Evolutionary conservation across 257 asterid species (phyloP).

Genomic region (Solanum sitiens): DNA sequence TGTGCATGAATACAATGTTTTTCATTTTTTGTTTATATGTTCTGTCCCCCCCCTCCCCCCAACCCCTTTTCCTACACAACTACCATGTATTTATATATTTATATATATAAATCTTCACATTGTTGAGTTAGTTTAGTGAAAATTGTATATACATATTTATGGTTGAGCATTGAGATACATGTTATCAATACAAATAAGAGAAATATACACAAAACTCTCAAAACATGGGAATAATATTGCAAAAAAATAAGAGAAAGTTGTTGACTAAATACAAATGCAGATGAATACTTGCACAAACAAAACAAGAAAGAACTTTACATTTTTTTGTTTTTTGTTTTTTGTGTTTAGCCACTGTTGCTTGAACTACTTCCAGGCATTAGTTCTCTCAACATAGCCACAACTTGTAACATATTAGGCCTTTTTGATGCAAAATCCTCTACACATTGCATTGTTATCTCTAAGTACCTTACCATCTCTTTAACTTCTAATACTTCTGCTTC

Average conservation of each 20-base stretch:
- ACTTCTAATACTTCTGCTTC: constrained; percentile 66
- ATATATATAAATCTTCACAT: background rate
- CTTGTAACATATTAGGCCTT: constrained; percentile 88
- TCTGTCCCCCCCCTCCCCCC: no score
- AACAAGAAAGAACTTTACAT: background rate
- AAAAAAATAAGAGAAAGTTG: background rate
- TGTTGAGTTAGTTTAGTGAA: background rate
- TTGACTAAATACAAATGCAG: background rate
- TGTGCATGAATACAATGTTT: background rate
- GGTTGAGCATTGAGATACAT: background rate
- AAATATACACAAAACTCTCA: background rate
- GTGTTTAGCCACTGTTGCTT: constrained; percentile 40
- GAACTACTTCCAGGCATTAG: constrained; percentile 35
- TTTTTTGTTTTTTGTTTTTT: background rate
- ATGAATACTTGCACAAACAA: background rate
- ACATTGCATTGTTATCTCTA: constrained; percentile 73
- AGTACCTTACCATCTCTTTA: constrained; percentile 81
- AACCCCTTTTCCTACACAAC: no score
- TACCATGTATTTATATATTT: no score
- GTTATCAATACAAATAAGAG: background rate
- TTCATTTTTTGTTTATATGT: background rate
- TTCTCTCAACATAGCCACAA: constrained; percentile 87
- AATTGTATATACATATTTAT: background rate
- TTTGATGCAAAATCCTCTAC: constrained; percentile 93
- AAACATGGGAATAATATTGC: background rate